These are phyloP conservation scores for Naumovozyma castellii DNA, from an alignment of 805 yeast species.

Conservation along the genomic window DNA sequence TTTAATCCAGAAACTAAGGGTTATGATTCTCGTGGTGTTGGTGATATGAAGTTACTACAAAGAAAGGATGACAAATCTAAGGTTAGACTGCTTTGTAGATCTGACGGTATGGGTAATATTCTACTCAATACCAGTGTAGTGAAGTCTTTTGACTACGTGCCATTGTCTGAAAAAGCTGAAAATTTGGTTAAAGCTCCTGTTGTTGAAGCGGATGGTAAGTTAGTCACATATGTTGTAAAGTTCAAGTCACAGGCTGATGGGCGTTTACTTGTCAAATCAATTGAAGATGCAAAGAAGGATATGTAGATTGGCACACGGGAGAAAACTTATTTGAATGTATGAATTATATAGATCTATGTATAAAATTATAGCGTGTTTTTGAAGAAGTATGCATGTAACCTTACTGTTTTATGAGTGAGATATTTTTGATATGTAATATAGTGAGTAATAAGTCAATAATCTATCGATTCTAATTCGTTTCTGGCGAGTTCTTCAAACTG, in stretches of 20 bases:
- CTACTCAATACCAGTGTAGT: slow-evolving; percentile 58
- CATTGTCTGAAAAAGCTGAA: slow-evolving; percentile 47
- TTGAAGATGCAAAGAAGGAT: slow-evolving; percentile 26
- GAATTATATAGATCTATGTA: background rate
- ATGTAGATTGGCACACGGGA: slow-evolving; percentile 13
- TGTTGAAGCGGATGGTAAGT: slow-evolving; percentile 43
- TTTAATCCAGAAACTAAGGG: slow-evolving; percentile 42
- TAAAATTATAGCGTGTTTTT: slow-evolving; percentile 1
- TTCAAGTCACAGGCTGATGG: slow-evolving; percentile 48
- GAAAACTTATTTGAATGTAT: no score
- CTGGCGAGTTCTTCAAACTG: slow-evolving; percentile 9
- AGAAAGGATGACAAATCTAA: slow-evolving; percentile 47
- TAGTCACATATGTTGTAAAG: slow-evolving; percentile 60
- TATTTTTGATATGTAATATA: background rate
- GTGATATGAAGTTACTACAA: slow-evolving; percentile 66
- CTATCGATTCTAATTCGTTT: slow-evolving; percentile 10
- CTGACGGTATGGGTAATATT: slow-evolving; percentile 81
- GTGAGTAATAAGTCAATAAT: slow-evolving; percentile 3
- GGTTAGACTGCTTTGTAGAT: slow-evolving; percentile 65
- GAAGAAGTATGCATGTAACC: background rate
- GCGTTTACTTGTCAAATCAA: slow-evolving; percentile 24
- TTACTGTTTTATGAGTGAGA: background rate
- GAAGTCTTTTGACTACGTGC: slow-evolving; percentile 48
- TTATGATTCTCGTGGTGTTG: slow-evolving; percentile 65
- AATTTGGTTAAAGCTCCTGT: slow-evolving; percentile 59